Conservation (phyloP, 176 grass and related monocot species). For the Otatea glauca region DNA sequence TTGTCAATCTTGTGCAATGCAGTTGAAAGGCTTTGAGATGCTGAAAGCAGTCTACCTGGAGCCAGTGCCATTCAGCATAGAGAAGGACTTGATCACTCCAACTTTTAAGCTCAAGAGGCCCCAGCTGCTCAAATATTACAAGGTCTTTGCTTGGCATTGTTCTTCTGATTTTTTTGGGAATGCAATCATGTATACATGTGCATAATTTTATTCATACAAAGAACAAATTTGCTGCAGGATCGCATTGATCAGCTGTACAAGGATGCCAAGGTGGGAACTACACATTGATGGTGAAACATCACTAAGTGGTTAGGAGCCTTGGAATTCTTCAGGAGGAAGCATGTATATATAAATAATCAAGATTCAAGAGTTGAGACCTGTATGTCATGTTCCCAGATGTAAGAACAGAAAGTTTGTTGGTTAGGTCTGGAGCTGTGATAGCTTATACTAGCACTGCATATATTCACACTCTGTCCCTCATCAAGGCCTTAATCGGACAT, state of each 20-base stretch:
- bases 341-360: conserved; percentile 38
- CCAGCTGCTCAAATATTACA: conserved; percentile 83
- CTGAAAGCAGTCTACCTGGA: conserved; percentile 79
- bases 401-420: conserved; percentile 8
- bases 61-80: conserved; percentile 78
- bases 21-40: conserved; percentile 99
- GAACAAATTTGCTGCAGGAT: conserved; percentile 38
- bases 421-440: not conserved
- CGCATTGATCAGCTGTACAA: conserved; percentile 60
- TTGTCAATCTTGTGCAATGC: not conserved
- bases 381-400: not conserved
- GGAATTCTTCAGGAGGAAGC: conserved; percentile 19
- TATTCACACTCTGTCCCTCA: not conserved
- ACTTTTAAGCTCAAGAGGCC: conserved; percentile 96
- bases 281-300: conserved; percentile 16
- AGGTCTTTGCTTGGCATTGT: conserved; percentile 33
- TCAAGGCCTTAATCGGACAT: not conserved
- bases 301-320: conserved; percentile 2
- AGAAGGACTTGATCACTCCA: conserved; percentile 85
- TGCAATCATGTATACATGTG: conserved; percentile 6
- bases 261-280: conserved; percentile 53
- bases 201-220: conserved; percentile 16
- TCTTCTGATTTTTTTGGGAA: not conserved
- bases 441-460: too few relatives aligned
- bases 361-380: not conserved